phyloP scores from a whole-genome alignment of 495 filamentous ascomycete species.

The Daldinia childiae region DNA sequence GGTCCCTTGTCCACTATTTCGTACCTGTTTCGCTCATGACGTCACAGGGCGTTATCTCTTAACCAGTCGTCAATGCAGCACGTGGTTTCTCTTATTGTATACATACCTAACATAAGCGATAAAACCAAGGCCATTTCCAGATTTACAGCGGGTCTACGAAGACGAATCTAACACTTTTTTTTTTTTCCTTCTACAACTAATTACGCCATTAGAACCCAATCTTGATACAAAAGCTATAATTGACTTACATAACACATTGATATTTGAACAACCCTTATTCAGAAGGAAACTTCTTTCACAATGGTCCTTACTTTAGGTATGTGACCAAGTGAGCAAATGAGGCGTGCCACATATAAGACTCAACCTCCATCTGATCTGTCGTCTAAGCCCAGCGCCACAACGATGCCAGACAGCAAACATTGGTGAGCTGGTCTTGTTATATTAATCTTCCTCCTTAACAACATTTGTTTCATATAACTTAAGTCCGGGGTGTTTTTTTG shows the following conservation, averaged over 20 bases:
- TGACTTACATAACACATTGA: no score
- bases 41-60: slow-evolving; percentile 17
- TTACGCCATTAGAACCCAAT: background rate
- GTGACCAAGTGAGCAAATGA: no score
- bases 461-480: background rate
- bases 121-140: slow-evolving; percentile 1
- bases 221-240: background rate
- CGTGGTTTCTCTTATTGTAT: no score
- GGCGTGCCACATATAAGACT: no score
- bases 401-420: background rate
- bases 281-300: no score
- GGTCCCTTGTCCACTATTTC: slow-evolving; percentile 11
- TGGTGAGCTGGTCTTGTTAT: background rate
- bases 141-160: slow-evolving; percentile 1
- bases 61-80: background rate
- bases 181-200: background rate
- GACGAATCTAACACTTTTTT: no score
- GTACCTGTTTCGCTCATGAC: slow-evolving; percentile 23
- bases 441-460: background rate
- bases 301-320: no score
- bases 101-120: background rate
- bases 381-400: no score
- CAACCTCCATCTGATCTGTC: no score
- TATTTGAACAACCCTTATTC: no score
- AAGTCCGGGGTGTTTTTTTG: background rate